phyloP scores from a whole-genome alignment of 192 early-diverging fungal species.

The Linnemannia exigua region DNA sequence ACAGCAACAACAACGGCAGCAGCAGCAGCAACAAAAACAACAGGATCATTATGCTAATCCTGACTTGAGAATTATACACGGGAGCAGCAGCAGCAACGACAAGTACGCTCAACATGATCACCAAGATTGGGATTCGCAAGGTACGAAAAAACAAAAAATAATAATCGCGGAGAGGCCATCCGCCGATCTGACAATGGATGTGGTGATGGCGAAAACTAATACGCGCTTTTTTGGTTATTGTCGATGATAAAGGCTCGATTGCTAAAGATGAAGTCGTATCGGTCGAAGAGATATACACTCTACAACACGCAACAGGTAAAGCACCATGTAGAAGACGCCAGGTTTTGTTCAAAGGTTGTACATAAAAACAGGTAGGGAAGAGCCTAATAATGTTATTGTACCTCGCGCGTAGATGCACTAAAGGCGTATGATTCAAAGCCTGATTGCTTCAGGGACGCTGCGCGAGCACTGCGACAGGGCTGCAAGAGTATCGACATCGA shows the following conservation, averaged over 20 bases:
- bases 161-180: neutral
- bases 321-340: neutral
- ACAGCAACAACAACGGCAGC: neutral
- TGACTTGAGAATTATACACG: neutral
- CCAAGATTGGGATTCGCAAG: neutral
- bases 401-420: conserved; percentile 18
- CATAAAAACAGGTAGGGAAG: neutral
- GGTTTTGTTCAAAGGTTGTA: neutral
- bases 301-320: conserved; percentile 38
- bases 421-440: conserved; percentile 47
- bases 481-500: conserved; percentile 52
- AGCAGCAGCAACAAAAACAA: neutral
- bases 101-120: neutral
- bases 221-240: too few species aligned
- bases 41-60: neutral
- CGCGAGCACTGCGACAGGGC: conserved; percentile 33
- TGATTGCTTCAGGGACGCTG: conserved; percentile 56
- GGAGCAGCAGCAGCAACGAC: too few species aligned
- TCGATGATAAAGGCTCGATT: neutral
- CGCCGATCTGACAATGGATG: neutral
- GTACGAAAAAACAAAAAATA: neutral
- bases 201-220: neutral
- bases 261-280: conserved; percentile 9
- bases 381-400: neutral
- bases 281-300: conserved; percentile 12